Conservation (phyloP, 164 flowering plant species). For the Chimonanthus salicifolius region DNA sequence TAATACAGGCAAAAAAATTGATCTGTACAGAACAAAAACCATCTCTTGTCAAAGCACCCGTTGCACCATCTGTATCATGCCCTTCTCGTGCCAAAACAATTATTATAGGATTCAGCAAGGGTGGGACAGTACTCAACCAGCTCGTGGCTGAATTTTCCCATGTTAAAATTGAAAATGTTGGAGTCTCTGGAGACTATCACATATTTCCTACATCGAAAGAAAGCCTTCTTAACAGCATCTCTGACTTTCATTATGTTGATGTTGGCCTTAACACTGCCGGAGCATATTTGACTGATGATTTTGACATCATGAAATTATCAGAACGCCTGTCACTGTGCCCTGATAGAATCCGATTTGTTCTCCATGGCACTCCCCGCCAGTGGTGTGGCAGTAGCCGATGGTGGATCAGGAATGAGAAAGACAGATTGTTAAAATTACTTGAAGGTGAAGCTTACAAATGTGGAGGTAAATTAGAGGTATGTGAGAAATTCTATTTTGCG, state of each 20-base stretch:
- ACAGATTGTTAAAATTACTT: conserved; percentile 44
- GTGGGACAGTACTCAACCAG: conserved; percentile 81
- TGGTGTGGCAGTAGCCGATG: conserved; percentile 58
- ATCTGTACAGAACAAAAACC: conserved; percentile 23
- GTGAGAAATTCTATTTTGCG: conserved; percentile 63
- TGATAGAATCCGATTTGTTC: conserved; percentile 39
- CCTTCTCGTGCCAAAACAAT: conserved; percentile 39
- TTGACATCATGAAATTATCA: conserved; percentile 40
- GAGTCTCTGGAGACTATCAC: conserved; percentile 17
- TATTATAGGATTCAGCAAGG: conserved; percentile 87
- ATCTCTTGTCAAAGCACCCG: background rate
- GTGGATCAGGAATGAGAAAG: conserved; percentile 66
- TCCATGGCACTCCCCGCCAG: conserved; percentile 92
- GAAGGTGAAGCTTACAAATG: conserved; percentile 35
- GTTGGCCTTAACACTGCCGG: conserved; percentile 74
- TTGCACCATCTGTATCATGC: conserved; percentile 15
- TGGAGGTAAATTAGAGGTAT: conserved; percentile 48
- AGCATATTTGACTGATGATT: conserved; percentile 58
- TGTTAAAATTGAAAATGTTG: conserved; percentile 16
- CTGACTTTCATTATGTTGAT: conserved; percentile 76
- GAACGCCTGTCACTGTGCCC: conserved; percentile 27
- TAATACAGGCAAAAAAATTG: conserved; percentile 43
- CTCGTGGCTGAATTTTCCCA: conserved; percentile 57
- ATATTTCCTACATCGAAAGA: conserved; percentile 48
- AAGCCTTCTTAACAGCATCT: conserved; percentile 55